phyloP scores from a whole-genome alignment of 192 early-diverging fungal species.

The Podila epicladia region DNA sequence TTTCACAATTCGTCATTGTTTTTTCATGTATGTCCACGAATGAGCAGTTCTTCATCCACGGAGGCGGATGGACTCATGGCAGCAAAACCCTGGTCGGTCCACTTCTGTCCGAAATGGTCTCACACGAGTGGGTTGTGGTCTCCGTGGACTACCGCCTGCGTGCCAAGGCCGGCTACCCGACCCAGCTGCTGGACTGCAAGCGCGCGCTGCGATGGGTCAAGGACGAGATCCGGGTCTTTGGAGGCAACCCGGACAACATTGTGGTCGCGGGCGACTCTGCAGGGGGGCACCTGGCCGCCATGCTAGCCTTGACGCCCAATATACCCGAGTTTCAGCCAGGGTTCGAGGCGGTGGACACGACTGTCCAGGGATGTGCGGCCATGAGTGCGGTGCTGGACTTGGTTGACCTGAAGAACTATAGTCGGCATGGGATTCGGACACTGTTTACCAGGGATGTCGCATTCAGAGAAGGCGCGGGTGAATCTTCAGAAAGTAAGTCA shows the following conservation, averaged over 20 bases:
- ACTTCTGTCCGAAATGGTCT: slow-evolving; percentile 42
- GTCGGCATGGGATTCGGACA: slow-evolving; percentile 41
- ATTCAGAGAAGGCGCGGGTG: slow-evolving; percentile 16
- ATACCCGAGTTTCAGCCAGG: slow-evolving; percentile 57
- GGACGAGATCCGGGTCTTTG: slow-evolving; percentile 64
- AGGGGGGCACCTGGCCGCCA: slow-evolving; percentile 67
- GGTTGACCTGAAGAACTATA: slow-evolving; percentile 51
- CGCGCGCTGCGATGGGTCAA: slow-evolving; percentile 76
- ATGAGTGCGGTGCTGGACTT: slow-evolving; percentile 61
- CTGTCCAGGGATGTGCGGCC: slow-evolving; percentile 62
- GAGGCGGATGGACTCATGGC: slow-evolving; percentile 69
- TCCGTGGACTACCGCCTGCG: slow-evolving; percentile 67
- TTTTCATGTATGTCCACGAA: too few species aligned
- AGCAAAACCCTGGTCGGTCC: slow-evolving; percentile 62
- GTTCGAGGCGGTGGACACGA: slow-evolving; percentile 67
- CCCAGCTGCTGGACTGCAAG: slow-evolving; percentile 74
- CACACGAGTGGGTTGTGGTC: slow-evolving; percentile 66
- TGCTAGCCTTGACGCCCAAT: slow-evolving; percentile 63
- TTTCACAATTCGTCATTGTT: background rate
- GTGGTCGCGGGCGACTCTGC: slow-evolving; percentile 60
- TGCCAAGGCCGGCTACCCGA: slow-evolving; percentile 58
- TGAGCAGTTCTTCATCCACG: slow-evolving; percentile 69
- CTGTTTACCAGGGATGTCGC: slow-evolving; percentile 59
- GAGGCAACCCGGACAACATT: slow-evolving; percentile 73
- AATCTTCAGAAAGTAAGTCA: slow-evolving; percentile 42